phyloP scores from a whole-genome alignment of 169 alveolate species.

The Ichthyophthirius multifiliis region DNA sequence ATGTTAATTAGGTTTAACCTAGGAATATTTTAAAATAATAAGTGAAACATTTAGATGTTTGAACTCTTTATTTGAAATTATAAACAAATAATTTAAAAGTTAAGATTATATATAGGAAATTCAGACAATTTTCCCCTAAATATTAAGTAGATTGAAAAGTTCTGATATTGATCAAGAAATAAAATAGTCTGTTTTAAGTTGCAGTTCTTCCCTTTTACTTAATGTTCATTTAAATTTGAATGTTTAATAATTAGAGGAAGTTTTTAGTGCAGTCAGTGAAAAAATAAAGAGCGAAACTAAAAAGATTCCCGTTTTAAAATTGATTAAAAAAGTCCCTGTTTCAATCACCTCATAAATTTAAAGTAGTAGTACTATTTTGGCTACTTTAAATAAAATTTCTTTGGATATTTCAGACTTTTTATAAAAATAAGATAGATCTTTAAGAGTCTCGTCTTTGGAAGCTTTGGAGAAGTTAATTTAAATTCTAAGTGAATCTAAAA shows the following conservation, averaged over 20 bases:
- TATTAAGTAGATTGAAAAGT: conserved; percentile 11
- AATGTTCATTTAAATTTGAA: conserved; percentile 13
- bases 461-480: conserved; percentile 29
- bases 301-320: conserved; percentile 51
- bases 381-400: conserved; percentile 2
- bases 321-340: conserved; percentile 36
- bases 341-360: background rate
- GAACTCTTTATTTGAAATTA: conserved; percentile 35
- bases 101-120: no score
- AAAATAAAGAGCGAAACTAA: conserved; percentile 58
- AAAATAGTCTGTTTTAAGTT: conserved; percentile 44
- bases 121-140: conserved; percentile 20
- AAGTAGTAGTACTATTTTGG: background rate
- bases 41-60: conserved; percentile 52
- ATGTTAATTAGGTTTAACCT: background rate
- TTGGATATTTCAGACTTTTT: conserved; percentile 27
- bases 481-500: background rate
- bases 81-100: conserved; percentile 10
- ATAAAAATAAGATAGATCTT: conserved; percentile 44
- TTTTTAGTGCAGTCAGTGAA: conserved; percentile 39
- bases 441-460: conserved; percentile 49
- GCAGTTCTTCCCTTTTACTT: conserved; percentile 42
- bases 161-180: conserved; percentile 65
- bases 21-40: conserved; percentile 48
- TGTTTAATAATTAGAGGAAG: background rate